Evolutionary conservation across 345 rosid species (phyloP), one percentile per base, ranked within the genome.

Genomic region (Kernera saxatilis): DNA sequence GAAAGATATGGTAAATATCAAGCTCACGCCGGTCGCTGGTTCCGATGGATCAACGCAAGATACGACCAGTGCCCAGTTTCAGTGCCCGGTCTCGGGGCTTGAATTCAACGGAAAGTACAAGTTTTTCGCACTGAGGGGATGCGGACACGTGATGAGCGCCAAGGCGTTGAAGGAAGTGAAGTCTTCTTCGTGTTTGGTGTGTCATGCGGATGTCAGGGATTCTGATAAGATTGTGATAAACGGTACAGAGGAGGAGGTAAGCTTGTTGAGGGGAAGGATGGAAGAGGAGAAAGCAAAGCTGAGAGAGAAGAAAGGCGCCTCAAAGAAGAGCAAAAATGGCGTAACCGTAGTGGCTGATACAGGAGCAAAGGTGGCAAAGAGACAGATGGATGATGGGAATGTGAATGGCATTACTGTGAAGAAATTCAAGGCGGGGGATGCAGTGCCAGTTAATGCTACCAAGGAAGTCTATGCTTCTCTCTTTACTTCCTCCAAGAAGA

Each of bases 101-200:
- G 99, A 92, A 64, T 92, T 95, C 10, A 92, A 95, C 22, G 99
- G 98, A 7, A 91, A 79, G 81, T 86, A 85, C 22, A 95, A 77
- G 75, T 95, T 92, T 80, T 85, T 83, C 19, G 86, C 88, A 0
- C 39, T 95, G 82, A 87, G 78, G 67, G 82, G 78, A 30, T 94
- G 99, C 7, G 99, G 98, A 32, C 98, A 94, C 70, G 97, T 94
- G 61, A 55, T 94, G 87, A 94, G 99, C 64, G 73, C 91, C 3
- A 94, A 92, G 80, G 98, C 97, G 1, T 75, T 92, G 86, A 92
- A 89, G 77, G 97, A 89, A 75, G 93, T 94, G 60, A 94, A 89
- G 77, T 88, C 96, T 13, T 86, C 89, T 0, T 75, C 92, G 5
- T 94, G 99, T 64, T 76, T 94, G 84, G 92, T 94, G 57, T 94